phyloP scores from a whole-genome alignment of 2,329 filamentous ascomycete genomes.

The Trichoderma breve region DNA sequence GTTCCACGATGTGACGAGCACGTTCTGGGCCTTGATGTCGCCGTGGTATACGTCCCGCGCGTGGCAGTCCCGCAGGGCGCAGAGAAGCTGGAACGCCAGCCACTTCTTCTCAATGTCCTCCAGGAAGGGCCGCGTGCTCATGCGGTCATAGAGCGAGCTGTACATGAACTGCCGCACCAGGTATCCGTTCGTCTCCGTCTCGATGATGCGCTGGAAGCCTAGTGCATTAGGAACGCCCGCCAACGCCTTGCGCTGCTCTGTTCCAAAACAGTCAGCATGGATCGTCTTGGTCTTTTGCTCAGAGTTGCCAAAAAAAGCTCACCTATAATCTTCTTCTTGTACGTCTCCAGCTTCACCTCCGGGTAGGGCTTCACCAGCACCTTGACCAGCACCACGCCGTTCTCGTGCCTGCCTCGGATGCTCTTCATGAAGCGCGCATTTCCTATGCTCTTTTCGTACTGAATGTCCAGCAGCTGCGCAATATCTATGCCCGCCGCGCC shows the following conservation, averaged over 20 bases:
- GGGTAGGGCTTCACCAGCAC: slow-evolving; percentile 90
- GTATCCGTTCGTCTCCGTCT: slow-evolving; percentile 88
- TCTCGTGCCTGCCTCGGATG: slow-evolving; percentile 82
- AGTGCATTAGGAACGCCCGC: slow-evolving; percentile 87
- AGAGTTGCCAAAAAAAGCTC: slow-evolving; percentile 32
- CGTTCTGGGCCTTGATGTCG: slow-evolving; percentile 98
- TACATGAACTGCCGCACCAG: slow-evolving; percentile 93
- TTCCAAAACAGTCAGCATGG: background rate
- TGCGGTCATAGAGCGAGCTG: slow-evolving; percentile 93
- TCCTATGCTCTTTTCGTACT: slow-evolving; percentile 89
- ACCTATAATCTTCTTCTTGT: slow-evolving; percentile 76
- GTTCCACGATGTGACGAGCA: slow-evolving; percentile 97
- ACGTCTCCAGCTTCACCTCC: slow-evolving; percentile 74
- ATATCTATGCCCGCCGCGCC: slow-evolving; percentile 92
- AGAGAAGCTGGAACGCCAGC: slow-evolving; percentile 93
- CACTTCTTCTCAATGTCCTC: slow-evolving; percentile 99
- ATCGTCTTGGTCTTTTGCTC: background rate
- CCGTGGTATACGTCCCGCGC: slow-evolving; percentile 87
- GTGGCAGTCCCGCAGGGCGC: slow-evolving; percentile 89
- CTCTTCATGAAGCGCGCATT: slow-evolving; percentile 96
- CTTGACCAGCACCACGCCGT: slow-evolving; percentile 91
- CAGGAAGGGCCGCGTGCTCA: slow-evolving; percentile 92
- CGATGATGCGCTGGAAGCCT: slow-evolving; percentile 83
- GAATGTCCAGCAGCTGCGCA: slow-evolving; percentile 83
- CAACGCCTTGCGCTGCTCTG: slow-evolving; percentile 76